Base-by-base conservation (phyloP, 352 stramenopile species). In the Globisporangium nagaii region DNA sequence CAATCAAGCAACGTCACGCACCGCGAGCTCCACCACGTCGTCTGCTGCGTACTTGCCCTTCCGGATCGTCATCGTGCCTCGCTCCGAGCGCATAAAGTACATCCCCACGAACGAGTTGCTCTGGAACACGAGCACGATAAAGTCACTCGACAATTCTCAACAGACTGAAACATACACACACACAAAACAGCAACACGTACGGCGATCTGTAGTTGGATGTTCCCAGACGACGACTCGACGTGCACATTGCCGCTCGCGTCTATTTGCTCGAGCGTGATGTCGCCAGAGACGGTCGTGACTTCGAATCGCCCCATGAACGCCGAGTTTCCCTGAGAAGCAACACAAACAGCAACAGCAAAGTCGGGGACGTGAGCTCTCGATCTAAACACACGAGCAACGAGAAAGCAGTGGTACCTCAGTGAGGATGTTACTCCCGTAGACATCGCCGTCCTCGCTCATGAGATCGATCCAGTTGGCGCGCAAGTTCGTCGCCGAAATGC, bases 291-390 rank as follows among this genome's bases (percentile, higher is more conserved):
- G 7, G 69, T 82, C 12, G 67, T 73, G 31, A 83, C 75, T 53
- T 89, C 76, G 22, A 91, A 60, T 22, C 79, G 75, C 10, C 81
- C 81, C 65, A 77, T 73, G 62, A 91, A 89, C n/a, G 75, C 72
- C 19, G 65, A 75, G 41, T 76, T 85, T 25, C 73, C 73, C 71
- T 87, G 36, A 52, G 1, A 48, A 35, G 5, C 22, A 10, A 22
- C 20, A 34, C n/a, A n/a, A n/a, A n/a, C n/a, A n/a, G n/a, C n/a
- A n/a, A n/a, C n/a, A n/a, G n/a, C n/a, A n/a, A n/a, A n/a, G n/a
- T n/a, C n/a, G n/a, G n/a, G n/a, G n/a, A n/a, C n/a, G n/a, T n/a
- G n/a, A n/a, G n/a, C n/a, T n/a, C n/a, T n/a, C n/a, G n/a, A n/a
- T n/a, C n/a, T 17, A 17, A 31, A 22, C 6, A 17, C 27, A 40